Base-by-base conservation (phyloP, 1,139 yeast genomes). In the Sugiyamaella xylanicola region DNA sequence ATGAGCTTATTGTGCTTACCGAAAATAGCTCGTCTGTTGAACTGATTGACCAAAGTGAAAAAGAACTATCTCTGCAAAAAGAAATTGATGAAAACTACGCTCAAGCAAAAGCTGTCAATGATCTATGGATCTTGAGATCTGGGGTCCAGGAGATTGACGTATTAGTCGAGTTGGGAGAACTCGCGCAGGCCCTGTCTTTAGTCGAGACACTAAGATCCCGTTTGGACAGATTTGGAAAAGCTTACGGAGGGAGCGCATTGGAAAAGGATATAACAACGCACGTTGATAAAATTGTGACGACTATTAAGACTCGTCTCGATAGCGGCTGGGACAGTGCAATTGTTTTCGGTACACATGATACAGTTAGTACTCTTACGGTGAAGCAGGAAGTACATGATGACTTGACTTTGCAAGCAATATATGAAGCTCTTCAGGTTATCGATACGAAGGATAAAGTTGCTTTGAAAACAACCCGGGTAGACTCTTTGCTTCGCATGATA, bases 121-220 rank as follows among this genome's bases (percentile, higher is more conserved):
- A 63, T 16, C 54, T 67, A 20, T 66, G 69, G 70, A 62, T 66
- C n/a, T 54, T 69, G 15, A 61, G 67, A 17, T 59, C 67, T 4
- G 71, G 69, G 2, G 58, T 68, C 46, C 64, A 64, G 43, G 72
- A 69, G 52, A 63, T 64, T 11, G 59, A 62, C 2, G 60, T 63
- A 4, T 55, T 68, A n/a, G 42, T 53, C 4, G 66, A 63, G 16
- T 51, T 66, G 13, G 69, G 65, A 16, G 70, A 68, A 35, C 47
- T 62, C 13, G 58, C 61, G 1, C 60, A 64, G 9, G 67, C 71
- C 1, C 46, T 63, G 25, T 56, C 63, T 8, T 66, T 70, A 1
- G 39, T 69, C 21, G 66, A 61, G 1, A 60, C 56, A 3, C 61
- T 68, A 2, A 41, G 51, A 7, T 32, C 58, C 2, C 65, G 63